Evolutionary conservation across 495 filamentous ascomycete species (phyloP), one percentile per base, ranked within the genome.

Genomic region (Monascus purpureus): DNA sequence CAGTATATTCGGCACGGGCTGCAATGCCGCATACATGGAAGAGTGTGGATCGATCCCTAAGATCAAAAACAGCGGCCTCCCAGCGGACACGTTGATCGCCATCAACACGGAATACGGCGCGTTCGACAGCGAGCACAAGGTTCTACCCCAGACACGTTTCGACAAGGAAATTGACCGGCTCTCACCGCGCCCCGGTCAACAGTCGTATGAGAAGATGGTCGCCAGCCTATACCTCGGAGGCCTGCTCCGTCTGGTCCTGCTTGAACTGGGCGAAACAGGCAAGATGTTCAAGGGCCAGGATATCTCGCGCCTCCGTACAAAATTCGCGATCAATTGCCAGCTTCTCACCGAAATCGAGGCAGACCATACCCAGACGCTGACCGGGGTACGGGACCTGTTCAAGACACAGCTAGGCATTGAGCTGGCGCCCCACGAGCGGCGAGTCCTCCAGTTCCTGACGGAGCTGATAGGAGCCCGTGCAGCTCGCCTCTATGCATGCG

Each of bases 31-130:
- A 16, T 96, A 96, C 55, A 85, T 96, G 77, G 88, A 96, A 54
- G 61, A 81, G 46, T 74, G 71, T 40, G 75, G 79, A 9, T 75
- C 72, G 0, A 78, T 95, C 33, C 83, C 86, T 24, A 96, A 95
- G 60, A 68, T 96, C 13, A 75, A 72, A 11, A 74, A 81, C 50
- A 65, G 79, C 58, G 82, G 82, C 15, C 69, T 95, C 8, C 77
- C 81, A n/a, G 68, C 80, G 1, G 71, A 81, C 25, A 72, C 75
- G 37, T 79, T 73, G 17, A 88, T 95, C 57, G 83, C 84, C 30
- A 96, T 96, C 61, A 96, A 96, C 63, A 94, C 88, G 55, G 88
- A 95, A 58, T 96, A 83, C 70, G 88, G 88, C 30, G 85, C 88
- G 25, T 95, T 95, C 52, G 88, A 96, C 55, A 93, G 92, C 52